Base-by-base conservation (phyloP, 1,139 yeast species). In the Pichia sp. region DNA sequence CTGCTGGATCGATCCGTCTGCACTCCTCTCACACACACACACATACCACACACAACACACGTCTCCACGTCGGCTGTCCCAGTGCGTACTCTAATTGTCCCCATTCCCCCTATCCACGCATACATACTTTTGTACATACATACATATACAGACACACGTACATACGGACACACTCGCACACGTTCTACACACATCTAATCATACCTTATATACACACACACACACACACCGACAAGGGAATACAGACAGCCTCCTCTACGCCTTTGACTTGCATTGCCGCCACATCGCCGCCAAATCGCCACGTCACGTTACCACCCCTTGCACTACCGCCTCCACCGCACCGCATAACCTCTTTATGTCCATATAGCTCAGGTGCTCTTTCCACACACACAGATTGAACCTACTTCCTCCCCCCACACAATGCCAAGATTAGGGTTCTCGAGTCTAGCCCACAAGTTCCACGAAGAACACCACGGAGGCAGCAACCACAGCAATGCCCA, bases 341-440 rank as follows among this genome's bases (percentile, higher is more conserved):
- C 40, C 16, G n/a, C 14, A 9, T 14, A 10, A 14, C 16, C 10
- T 36, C 40, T 36, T 36, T 36, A 36, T 36, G 40, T 12, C 40
- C 40, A 36, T 27, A 29, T 46, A 8, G 47, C 49, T 27, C 43
- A 20, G 20, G 10, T 17, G 31, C 34, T 44, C 36, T 36, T 36
- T 36, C n/a, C 16, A 36, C 10, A 36, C 40, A 36, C 40, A 36
- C 16, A 36, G 7, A 36, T 36, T 36, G 27, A 17, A 40, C 27
- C 14, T 14, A 40, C 27, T 12, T 46, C 36, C 6, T 8, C 17
- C 27, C 33, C 14, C 7, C 24, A 5, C 40, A 42, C 7, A 8
- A 55, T 57, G 59, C 56, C 59, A 10, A 50, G 56, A 44, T 41
- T 57, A 41, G 59, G 59, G 6, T 57, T 57, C 30, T 48, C 59